Evolutionary conservation across 345 rosid genomes (phyloP), one percentile per base, ranked within the genome.

Genomic region (Moricandia moricandioides): DNA sequence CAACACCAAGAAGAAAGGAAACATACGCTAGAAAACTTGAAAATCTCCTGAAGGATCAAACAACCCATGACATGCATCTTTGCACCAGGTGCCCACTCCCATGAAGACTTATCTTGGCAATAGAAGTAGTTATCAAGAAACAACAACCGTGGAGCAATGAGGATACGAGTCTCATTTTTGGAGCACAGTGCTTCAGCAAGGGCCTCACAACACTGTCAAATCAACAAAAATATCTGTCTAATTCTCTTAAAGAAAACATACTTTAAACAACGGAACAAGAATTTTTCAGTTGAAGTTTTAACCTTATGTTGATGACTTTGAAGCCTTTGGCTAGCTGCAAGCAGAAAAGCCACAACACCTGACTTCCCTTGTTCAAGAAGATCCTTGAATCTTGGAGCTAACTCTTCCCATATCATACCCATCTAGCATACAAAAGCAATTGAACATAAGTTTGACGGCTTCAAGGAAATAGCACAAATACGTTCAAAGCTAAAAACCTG

Each of bases 11-110:
- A 62, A 62, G 39, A 62, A 74, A 63, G 66, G 80, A 35, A 70
- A 72, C 98, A 37, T 90, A 92, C 98, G 80, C 87, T 86, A 71
- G 80, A 85, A 79, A 86, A 88, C 84, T 76, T 88, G 78, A 95
- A 92, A 80, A 95, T 74, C 62, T 87, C 81, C 81, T 95, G 98
- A 65, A 95, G 94, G 78, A 95, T 92, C 75, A 92, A 79, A 79
- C 94, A 92, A 67, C 98, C 99, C 85, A 92, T 81, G 73, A 84
- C 74, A 67, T 92, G 93, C 85, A 92, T 95, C 95, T 73, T 92
- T 57, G 65, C 45, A 71, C 89, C 85, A 45, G 78, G 79, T 34
- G 97, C 84, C 98, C 97, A 92, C 68, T 73, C 86, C 97, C 99
- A 95, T 51, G 62, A 72, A 43, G 91, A 79, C 77, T 71, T 89